Percentiles rank a stretch among this genome's conserved stretches.
Conservation (phyloP, 75 land plant species). For the Ceratopteris richardii region DNA sequence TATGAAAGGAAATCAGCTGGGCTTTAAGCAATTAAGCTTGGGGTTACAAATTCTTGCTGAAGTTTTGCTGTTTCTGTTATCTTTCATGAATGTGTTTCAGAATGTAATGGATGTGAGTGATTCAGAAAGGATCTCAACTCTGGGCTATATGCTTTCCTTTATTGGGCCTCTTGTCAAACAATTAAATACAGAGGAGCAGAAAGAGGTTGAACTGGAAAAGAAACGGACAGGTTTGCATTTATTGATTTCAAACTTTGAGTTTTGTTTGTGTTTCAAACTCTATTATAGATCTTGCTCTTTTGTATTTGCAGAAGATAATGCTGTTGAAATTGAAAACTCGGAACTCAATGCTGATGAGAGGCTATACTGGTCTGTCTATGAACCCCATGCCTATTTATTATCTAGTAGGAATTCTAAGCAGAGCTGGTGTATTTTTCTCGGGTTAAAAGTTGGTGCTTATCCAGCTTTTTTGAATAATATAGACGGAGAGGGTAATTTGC, state of each 20-base stretch:
- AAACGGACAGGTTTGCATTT: conserved; percentile 36
- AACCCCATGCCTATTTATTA: neutral
- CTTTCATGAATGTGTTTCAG: too few relatives aligned
- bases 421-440: too few relatives aligned
- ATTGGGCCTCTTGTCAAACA: conserved; percentile 48
- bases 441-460: too few relatives aligned
- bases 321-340: conserved; percentile 19
- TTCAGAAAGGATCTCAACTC: conserved; percentile 14
- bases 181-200: conserved; percentile 37
- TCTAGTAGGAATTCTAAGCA: neutral
- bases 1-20: too few relatives aligned
- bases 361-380: conserved; percentile 33
- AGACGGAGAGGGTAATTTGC: neutral
- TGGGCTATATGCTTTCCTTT: conserved; percentile 25
- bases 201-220: conserved; percentile 47
- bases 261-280: too few relatives aligned
- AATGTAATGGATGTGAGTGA: neutral
- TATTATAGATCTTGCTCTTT: neutral
- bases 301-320: conserved; percentile 11
- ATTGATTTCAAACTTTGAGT: too few relatives aligned
- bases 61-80: too few relatives aligned
- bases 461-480: neutral
- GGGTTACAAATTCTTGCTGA: too few relatives aligned
- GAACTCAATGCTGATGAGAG: conserved; percentile 26
- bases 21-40: too few relatives aligned